phyloP scores from a whole-genome alignment of 495 filamentous ascomycete genomes.

The Penicillium riverlandense region DNA sequence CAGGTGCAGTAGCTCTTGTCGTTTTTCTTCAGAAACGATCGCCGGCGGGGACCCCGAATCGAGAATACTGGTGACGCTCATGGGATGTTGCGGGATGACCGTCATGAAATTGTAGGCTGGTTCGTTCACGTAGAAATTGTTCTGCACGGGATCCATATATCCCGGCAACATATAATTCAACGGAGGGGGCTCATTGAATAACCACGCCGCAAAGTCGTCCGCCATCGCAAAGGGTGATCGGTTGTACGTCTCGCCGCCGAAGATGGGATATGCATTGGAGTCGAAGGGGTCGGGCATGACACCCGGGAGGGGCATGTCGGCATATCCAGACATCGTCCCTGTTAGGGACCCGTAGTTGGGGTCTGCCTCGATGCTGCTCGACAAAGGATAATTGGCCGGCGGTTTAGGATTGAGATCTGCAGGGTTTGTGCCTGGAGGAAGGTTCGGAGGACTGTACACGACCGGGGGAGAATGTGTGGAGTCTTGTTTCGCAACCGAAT shows the following conservation, averaged over 20 bases:
- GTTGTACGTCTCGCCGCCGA: conserved; percentile 71
- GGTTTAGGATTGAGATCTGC: conserved; percentile 1
- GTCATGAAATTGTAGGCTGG: conserved; percentile 28
- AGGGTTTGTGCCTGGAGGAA: no score
- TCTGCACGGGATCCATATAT: conserved; percentile 16
- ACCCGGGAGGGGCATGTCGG: conserved; percentile 11
- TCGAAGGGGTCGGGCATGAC: no score
- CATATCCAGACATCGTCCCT: conserved; percentile 17
- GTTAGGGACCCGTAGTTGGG: background rate
- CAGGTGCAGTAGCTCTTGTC: conserved; percentile 76
- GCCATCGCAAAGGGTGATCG: conserved; percentile 85
- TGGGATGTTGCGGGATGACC: conserved; percentile 56
- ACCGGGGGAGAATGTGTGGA: no score
- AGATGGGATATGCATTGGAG: conserved; percentile 70
- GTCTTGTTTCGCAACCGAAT: conserved; percentile 4
- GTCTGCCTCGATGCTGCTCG: conserved; percentile 18
- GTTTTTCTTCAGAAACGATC: conserved; percentile 80
- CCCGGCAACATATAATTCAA: conserved; percentile 31
- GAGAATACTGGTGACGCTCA: conserved; percentile 88
- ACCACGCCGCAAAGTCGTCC: conserved; percentile 85
- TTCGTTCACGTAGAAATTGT: conserved; percentile 36
- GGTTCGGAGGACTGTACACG: no score
- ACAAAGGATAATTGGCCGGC: conserved; percentile 18
- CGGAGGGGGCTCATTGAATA: conserved; percentile 66
- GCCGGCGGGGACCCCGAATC: conserved; percentile 74